Percentiles rank a stretch among this genome's conserved stretches.
These are phyloP conservation scores for Emmonsia crescens DNA, from an alignment of 2,329 filamentous ascomycete genomes.

Conservation along the genomic window DNA sequence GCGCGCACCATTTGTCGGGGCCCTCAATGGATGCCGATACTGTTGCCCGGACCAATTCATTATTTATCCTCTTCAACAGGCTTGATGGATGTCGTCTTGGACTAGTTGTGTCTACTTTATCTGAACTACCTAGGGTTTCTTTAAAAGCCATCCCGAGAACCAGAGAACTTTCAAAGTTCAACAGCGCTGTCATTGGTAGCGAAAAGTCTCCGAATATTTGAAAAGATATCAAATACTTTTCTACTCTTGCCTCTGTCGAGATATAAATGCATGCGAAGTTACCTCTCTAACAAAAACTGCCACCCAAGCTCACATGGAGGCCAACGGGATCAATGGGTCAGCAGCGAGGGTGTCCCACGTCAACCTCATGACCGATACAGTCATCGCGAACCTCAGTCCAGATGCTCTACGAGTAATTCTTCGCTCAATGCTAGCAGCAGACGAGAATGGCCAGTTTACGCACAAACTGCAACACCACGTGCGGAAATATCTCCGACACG, in stretches of 20 bases:
- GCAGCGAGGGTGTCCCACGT: slow-evolving; percentile 10
- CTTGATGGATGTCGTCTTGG: background rate
- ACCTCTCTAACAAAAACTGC: too few species aligned
- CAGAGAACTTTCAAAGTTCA: background rate
- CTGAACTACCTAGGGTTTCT: background rate
- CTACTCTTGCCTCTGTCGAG: too few species aligned
- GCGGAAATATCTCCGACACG: slow-evolving; percentile 7
- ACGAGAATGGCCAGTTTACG: slow-evolving; percentile 9
- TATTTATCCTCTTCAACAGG: background rate
- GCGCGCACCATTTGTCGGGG: background rate
- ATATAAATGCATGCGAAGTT: too few species aligned
- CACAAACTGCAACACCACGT: slow-evolving; percentile 6
- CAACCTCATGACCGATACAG: slow-evolving; percentile 12
- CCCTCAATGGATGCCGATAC: background rate
- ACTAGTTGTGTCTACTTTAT: background rate
- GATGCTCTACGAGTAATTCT: slow-evolving; percentile 8
- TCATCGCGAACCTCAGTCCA: slow-evolving; percentile 10
- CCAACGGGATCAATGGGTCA: background rate
- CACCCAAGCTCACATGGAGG: background rate
- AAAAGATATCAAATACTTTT: background rate
- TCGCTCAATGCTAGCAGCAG: slow-evolving; percentile 10
- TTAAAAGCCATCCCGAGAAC: background rate
- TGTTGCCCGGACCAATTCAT: background rate
- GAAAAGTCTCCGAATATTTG: background rate
- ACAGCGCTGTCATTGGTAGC: background rate